phyloP scores from a whole-genome alignment of 768 basidiomycete genomes.

The Cystobasidium tubakii region DNA sequence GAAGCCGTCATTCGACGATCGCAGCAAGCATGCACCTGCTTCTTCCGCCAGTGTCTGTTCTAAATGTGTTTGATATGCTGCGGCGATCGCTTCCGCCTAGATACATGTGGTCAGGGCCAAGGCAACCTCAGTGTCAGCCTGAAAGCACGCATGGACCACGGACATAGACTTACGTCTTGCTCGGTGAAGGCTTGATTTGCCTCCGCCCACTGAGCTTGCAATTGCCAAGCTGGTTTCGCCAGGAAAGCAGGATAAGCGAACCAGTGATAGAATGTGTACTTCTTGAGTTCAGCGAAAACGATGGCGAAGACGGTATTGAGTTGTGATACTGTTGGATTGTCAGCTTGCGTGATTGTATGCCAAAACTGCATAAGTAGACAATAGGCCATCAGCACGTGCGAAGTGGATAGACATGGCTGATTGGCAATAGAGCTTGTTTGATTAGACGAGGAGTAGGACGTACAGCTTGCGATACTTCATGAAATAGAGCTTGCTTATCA shows the following conservation, averaged over 20 bases:
- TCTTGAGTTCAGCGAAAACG: conserved; percentile 94
- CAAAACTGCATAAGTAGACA: conserved; percentile 64
- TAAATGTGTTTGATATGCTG: background rate
- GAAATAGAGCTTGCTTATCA: conserved; percentile 82
- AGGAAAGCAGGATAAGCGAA: conserved; percentile 92
- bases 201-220: background rate
- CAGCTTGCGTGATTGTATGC: conserved; percentile 42
- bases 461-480: conserved; percentile 64
- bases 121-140: background rate
- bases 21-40: background rate
- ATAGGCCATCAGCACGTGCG: background rate
- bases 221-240: conserved; percentile 81
- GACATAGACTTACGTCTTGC: conserved; percentile 51
- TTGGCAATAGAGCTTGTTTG: too few species aligned
- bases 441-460: background rate
- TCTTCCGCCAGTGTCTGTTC: background rate
- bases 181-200: conserved; percentile 32
- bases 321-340: conserved; percentile 54
- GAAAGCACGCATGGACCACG: too few species aligned
- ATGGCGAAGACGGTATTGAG: conserved; percentile 79
- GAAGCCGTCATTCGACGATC: background rate
- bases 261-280: conserved; percentile 97
- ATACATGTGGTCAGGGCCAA: background rate
- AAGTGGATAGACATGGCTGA: background rate
- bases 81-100: conserved; percentile 5